A percentile compares a stretch with the other conserved stretches of the same genome.
Evolutionary conservation across 108 stramenopile genomes (phyloP).

Genomic region (Fragilariopsis cylindrus): DNA sequence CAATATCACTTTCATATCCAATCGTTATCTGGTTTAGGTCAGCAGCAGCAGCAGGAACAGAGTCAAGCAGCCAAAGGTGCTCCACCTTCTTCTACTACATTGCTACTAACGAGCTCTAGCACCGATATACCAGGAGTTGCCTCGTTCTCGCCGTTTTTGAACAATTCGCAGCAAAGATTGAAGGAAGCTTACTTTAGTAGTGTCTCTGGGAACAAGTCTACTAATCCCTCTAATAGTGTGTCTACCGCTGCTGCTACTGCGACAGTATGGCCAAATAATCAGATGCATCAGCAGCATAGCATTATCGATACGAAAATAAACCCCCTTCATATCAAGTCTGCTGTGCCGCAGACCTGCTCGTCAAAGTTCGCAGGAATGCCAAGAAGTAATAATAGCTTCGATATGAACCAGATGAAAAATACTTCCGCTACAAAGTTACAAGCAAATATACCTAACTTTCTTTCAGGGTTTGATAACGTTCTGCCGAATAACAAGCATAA

Average conservation of each 20-base stretch:
- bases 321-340: no score
- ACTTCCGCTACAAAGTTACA: not conserved
- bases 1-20: not conserved
- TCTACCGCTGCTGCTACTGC: no score
- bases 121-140: no score
- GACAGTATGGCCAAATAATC: no score
- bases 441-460: conserved; percentile 35
- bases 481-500: not conserved
- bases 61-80: not conserved
- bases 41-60: conserved; percentile 3
- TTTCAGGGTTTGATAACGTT: conserved; percentile 45
- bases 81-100: no score
- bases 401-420: not conserved
- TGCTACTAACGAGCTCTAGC: no score
- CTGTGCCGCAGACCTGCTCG: no score
- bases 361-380: not conserved
- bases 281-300: no score
- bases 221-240: no score
- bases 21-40: not conserved
- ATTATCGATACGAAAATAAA: no score
- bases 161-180: not conserved
- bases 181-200: conserved; percentile 8
- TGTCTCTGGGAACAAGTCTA: not conserved
- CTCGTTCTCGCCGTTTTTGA: no score
- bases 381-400: not conserved